Base-by-base conservation (phyloP, 495 filamentous ascomycete species). In the Penicillium paradoxum region DNA sequence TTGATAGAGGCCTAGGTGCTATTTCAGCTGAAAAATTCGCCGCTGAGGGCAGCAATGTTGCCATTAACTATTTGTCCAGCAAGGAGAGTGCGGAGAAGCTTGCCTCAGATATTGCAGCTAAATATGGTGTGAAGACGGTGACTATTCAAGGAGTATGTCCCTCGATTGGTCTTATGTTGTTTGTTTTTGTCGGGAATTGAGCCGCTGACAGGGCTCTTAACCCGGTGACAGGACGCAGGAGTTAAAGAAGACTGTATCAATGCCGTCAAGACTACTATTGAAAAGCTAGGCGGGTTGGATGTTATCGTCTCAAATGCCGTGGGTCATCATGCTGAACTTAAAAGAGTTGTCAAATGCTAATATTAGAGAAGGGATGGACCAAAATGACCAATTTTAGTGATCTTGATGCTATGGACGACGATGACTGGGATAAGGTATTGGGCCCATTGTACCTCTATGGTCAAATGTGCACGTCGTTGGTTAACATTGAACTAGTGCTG, bases 281-380 rank as follows among this genome's bases (percentile, higher is more conserved):
- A 80, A 51, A 65, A 75, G 29, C 64, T 88, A 5, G 85, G 86
- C 4, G 85, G 86, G 1, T 62, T 90, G 18, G 87, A 90, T 68
- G 75, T 88, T 29, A 66, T 90, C 4, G 73, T 89, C 43, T 84
- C 82, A 0, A 89, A 90, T 66, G 86, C 87, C 11, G 86, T 87
- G 56, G 54, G 83, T 59, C 13, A 33, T 14, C 17, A 24, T n/a
- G 2, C 9, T 1, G 21, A 58, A 24, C 29, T 5, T n/a, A 19
- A n/a, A 5, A 49, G 10, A 11, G n/a, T 0, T 17, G 19, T 11
- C 2, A 13, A 21, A 49, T n/a, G 29, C 41, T 38, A 15, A 19
- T 39, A 15, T 8, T 14, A 17, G 15, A 9, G 25, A 55, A 87
- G 83, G 84, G 83, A 6, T 87, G 82, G 80, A 88, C 85, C 0